Conservation (phyloP, 2,329 filamentous ascomycete genomes). For the Stemphylium beticola region DNA sequence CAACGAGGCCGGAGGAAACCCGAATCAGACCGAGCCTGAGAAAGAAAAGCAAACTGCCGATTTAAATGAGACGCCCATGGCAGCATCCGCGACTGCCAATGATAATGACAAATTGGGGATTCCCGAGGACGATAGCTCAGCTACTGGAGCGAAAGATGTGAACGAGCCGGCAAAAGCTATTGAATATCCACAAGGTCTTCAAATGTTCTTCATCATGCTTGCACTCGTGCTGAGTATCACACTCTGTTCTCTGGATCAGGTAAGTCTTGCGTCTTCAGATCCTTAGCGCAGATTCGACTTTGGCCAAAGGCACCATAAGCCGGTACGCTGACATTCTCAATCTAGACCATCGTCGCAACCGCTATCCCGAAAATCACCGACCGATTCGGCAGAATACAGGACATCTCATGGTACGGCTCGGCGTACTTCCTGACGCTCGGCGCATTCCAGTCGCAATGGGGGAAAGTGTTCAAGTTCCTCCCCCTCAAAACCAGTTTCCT, state of each 20-base stretch:
- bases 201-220: background rate
- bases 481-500: constrained; percentile 48
- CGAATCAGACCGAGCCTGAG: background rate
- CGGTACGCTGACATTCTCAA: background rate
- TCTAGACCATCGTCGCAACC: constrained; percentile 35
- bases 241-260: background rate
- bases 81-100: background rate
- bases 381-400: constrained; percentile 19
- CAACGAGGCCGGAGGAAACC: background rate
- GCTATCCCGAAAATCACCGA: constrained; percentile 41
- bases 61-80: background rate
- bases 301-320: background rate
- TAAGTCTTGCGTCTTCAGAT: background rate
- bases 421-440: constrained; percentile 1
- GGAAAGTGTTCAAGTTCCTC: constrained; percentile 51
- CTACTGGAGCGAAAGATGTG: background rate
- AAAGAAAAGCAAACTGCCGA: background rate
- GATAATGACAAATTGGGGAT: background rate
- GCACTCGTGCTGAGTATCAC: background rate
- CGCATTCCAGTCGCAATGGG: background rate
- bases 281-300: background rate
- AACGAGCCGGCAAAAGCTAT: background rate
- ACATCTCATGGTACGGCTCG: constrained; percentile 23
- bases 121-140: background rate
- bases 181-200: background rate